Evolutionary conservation across 2,329 filamentous ascomycete species (phyloP).

Genomic region (Thielaviopsis punctulata): DNA sequence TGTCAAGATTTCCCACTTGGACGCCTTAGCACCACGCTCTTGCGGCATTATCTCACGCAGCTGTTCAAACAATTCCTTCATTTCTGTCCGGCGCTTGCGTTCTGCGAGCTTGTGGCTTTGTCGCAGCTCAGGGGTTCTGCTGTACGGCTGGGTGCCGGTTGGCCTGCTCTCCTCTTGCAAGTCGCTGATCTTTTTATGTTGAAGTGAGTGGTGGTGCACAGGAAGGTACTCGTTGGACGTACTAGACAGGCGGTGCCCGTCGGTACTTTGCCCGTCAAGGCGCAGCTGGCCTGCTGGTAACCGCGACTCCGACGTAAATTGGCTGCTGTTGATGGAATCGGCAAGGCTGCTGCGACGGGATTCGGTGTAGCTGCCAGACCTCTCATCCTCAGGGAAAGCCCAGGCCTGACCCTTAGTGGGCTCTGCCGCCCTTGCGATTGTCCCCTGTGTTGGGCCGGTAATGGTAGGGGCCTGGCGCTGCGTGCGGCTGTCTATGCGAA

Average conservation of each 20-base stretch:
- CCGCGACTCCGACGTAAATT: slow-evolving; percentile 58
- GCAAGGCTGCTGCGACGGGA: slow-evolving; percentile 62
- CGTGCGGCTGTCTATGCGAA: slow-evolving; percentile 24
- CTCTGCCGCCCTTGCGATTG: slow-evolving; percentile 51
- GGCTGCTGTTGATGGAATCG: slow-evolving; percentile 62
- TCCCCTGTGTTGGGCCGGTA: slow-evolving; percentile 49
- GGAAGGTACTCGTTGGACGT: slow-evolving; percentile 38
- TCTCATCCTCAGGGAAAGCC: slow-evolving; percentile 62
- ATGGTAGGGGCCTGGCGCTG: slow-evolving; percentile 58
- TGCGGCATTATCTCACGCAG: slow-evolving; percentile 63
- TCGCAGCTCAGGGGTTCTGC: slow-evolving; percentile 62
- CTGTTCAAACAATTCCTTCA: slow-evolving; percentile 77
- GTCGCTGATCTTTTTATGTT: slow-evolving; percentile 54
- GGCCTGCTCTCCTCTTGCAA: slow-evolving; percentile 39
- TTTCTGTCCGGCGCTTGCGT: slow-evolving; percentile 67
- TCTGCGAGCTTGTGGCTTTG: slow-evolving; percentile 77
- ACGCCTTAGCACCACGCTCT: slow-evolving; percentile 67
- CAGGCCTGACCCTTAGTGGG: slow-evolving; percentile 70
- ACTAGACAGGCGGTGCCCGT: slow-evolving; percentile 27
- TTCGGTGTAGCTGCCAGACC: slow-evolving; percentile 25
- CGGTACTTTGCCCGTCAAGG: slow-evolving; percentile 39
- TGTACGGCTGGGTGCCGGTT: slow-evolving; percentile 55
- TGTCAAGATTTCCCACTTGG: slow-evolving; percentile 77
- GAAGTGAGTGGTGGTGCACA: slow-evolving; percentile 58
- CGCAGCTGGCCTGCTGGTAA: slow-evolving; percentile 55